These are phyloP conservation scores for Chaetomium sp. DNA, from an alignment of 2,329 filamentous ascomycete species.

Conservation along the genomic window DNA sequence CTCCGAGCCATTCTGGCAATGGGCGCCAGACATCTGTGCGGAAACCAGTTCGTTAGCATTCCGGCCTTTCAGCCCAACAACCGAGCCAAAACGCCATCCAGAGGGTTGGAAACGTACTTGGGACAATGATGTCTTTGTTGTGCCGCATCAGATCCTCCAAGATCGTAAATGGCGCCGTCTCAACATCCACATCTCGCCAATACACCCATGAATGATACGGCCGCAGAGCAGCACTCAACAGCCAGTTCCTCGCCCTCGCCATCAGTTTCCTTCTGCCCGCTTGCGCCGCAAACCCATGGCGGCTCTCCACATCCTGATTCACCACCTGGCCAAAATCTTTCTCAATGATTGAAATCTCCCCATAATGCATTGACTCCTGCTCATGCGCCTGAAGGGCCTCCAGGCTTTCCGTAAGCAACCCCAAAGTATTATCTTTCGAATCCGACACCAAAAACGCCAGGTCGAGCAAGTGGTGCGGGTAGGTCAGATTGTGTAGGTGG, in stretches of 20 bases:
- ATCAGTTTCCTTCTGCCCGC: constrained; percentile 91
- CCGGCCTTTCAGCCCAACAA: neutral
- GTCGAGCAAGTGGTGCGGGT: constrained; percentile 93
- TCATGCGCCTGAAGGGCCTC: constrained; percentile 72
- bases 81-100: neutral
- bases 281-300: constrained; percentile 95
- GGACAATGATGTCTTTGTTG: constrained; percentile 97
- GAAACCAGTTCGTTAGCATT: neutral
- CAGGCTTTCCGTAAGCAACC: constrained; percentile 67
- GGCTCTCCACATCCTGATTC: constrained; percentile 93
- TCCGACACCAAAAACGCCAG: constrained; percentile 95
- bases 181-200: constrained; percentile 97
- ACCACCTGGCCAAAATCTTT: constrained; percentile 99
- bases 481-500: constrained; percentile 94
- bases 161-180: constrained; percentile 94
- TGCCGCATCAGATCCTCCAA: constrained; percentile 97
- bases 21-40: constrained; percentile 89
- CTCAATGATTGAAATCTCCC: constrained; percentile 95
- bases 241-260: constrained; percentile 96
- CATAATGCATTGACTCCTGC: constrained; percentile 76
- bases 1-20: constrained; percentile 96
- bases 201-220: constrained; percentile 99
- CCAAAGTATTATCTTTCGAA: constrained; percentile 85
- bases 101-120: constrained; percentile 62
- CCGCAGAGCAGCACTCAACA: constrained; percentile 83